Evolutionary conservation across 805 yeast species (phyloP).

Genomic region (Yamadazyma olivae): DNA sequence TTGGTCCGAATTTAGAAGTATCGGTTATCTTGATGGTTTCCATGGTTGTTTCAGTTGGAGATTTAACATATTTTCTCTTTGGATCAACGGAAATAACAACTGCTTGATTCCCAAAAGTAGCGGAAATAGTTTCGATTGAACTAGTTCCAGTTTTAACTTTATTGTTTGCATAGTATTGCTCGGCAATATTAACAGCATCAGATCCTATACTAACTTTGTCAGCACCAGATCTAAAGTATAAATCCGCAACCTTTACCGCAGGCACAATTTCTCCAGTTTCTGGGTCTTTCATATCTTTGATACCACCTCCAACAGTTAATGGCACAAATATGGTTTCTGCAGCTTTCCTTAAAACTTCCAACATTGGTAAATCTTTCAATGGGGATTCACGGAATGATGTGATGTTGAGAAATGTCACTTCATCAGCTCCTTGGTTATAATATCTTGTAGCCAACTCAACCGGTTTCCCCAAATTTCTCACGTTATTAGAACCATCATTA

Average conservation of each 20-base stretch:
- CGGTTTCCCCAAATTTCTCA: slow-evolving; percentile 94
- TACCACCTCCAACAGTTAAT: slow-evolving; percentile 97
- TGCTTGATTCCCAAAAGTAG: slow-evolving; percentile 93
- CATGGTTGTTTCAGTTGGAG: slow-evolving; percentile 60
- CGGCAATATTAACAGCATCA: slow-evolving; percentile 93
- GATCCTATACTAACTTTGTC: slow-evolving; percentile 98
- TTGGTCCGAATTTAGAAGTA: slow-evolving; percentile 62
- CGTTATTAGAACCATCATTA: slow-evolving; percentile 45
- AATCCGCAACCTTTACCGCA: slow-evolving; percentile 85
- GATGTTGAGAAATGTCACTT: slow-evolving; percentile 89
- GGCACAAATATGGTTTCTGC: slow-evolving; percentile 95
- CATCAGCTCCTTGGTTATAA: slow-evolving; percentile 95
- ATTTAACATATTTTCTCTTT: slow-evolving; percentile 71
- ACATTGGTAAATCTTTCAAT: slow-evolving; percentile 89
- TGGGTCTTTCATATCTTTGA: slow-evolving; percentile 85
- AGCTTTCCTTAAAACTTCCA: slow-evolving; percentile 77
- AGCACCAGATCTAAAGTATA: slow-evolving; percentile 95
- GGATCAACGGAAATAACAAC: slow-evolving; percentile 99
- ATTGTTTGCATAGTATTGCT: slow-evolving; percentile 63
- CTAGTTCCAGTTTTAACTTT: slow-evolving; percentile 63
- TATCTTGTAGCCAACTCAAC: slow-evolving; percentile 90
- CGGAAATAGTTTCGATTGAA: slow-evolving; percentile 91
- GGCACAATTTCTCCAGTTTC: slow-evolving; percentile 69
- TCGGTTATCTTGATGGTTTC: slow-evolving; percentile 57
- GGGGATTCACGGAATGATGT: slow-evolving; percentile 97